These are phyloP conservation scores for Pleurotus tuber-regium DNA, from an alignment of 768 basidiomycete species.

Conservation along the genomic window DNA sequence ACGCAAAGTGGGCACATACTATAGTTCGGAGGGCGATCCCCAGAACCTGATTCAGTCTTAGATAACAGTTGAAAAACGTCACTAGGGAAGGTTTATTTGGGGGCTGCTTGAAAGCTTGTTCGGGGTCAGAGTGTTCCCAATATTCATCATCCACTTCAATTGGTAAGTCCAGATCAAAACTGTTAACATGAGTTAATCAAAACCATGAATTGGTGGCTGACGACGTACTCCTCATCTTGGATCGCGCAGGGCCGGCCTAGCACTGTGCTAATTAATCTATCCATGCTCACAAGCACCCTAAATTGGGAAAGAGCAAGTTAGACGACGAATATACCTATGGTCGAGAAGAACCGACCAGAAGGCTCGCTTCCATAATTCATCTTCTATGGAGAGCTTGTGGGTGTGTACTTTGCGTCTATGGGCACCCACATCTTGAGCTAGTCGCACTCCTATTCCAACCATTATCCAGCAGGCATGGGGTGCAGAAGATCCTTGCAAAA, in stretches of 20 bases:
- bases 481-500: slow-evolving; percentile 44
- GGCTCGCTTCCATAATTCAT: slow-evolving; percentile 73
- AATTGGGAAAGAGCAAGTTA: not conserved
- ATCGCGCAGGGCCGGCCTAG: slow-evolving; percentile 72
- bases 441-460: slow-evolving; percentile 64
- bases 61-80: slow-evolving; percentile 51
- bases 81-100: slow-evolving; percentile 50
- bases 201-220: not conserved
- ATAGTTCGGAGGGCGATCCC: slow-evolving; percentile 59
- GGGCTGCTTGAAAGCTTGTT: slow-evolving; percentile 64
- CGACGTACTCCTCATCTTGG: slow-evolving; percentile 72
- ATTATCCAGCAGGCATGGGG: slow-evolving; percentile 62
- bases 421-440: slow-evolving; percentile 74
- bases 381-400: slow-evolving; percentile 45
- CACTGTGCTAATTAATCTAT: slow-evolving; percentile 42
- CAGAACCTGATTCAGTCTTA: slow-evolving; percentile 60
- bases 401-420: slow-evolving; percentile 43
- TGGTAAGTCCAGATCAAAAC: slow-evolving; percentile 70
- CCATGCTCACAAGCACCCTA: slow-evolving; percentile 51
- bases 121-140: slow-evolving; percentile 59
- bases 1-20: slow-evolving; percentile 34
- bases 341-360: slow-evolving; percentile 48
- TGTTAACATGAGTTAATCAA: slow-evolving; percentile 22
- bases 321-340: not conserved
- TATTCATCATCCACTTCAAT: slow-evolving; percentile 68